These are phyloP conservation scores for Neurospora tetrasperma DNA, from an alignment of 495 filamentous ascomycete species.

Conservation along the genomic window DNA sequence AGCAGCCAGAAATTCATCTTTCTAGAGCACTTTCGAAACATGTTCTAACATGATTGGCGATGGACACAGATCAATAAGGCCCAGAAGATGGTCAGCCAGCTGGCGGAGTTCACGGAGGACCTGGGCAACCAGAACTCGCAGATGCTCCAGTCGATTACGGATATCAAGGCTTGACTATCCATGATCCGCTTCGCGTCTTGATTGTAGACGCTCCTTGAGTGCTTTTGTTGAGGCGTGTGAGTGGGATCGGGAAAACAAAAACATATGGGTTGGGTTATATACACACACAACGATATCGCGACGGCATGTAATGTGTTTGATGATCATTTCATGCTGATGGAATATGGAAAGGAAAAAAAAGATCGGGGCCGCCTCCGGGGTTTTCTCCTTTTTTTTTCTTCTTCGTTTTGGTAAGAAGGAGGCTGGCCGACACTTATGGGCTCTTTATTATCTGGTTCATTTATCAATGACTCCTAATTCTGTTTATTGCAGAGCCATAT, in stretches of 20 bases:
- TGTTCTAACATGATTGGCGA: conserved; percentile 11
- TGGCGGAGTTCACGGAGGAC: conserved; percentile 38
- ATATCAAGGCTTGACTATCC: conserved; percentile 13
- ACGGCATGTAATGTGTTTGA: background rate
- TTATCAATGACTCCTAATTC: background rate
- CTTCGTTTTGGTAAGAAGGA: background rate
- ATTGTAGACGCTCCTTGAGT: background rate
- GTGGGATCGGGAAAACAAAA: background rate
- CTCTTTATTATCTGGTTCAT: background rate
- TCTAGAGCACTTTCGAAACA: background rate
- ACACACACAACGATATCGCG: background rate
- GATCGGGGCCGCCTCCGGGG: background rate
- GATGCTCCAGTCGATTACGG: conserved; percentile 33
- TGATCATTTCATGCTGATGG: conserved; percentile 1
- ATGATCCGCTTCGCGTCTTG: background rate
- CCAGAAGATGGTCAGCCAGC: conserved; percentile 32
- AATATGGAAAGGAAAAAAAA: background rate
- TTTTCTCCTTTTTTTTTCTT: background rate
- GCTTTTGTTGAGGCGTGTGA: conserved; percentile 1
- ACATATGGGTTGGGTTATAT: background rate
- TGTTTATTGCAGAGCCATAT: background rate
- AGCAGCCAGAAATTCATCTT: background rate
- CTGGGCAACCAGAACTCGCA: conserved; percentile 34
- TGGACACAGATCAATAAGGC: conserved; percentile 39
- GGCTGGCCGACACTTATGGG: background rate